Percentiles rank a stretch among this genome's conserved stretches.
Conservation (phyloP, 169 alveolate genomes). For the Cryptosporidium canis region DNA sequence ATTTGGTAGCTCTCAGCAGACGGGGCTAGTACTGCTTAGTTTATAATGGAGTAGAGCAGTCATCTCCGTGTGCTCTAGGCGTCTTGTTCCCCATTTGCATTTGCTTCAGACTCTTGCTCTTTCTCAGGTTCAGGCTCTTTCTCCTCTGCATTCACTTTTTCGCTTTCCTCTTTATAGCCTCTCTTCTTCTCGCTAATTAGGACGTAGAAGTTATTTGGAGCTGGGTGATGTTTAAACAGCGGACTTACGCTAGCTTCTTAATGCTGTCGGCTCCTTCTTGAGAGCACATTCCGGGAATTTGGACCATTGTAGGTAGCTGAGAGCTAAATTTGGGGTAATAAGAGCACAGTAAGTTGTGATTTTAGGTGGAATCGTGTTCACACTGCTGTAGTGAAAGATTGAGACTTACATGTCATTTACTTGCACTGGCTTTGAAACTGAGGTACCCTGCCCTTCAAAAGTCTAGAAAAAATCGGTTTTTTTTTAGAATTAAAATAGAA, state of each 20-base stretch:
- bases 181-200: conserved; percentile 48
- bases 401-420: conserved; percentile 29
- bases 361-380: not conserved
- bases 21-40: too few species aligned
- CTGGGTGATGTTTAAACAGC: not conserved
- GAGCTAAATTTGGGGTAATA: conserved; percentile 1
- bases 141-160: not conserved
- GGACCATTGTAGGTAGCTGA: conserved; percentile 28
- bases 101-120: not conserved
- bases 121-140: not conserved
- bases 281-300: conserved; percentile 68
- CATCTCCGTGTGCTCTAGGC: not conserved
- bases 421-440: conserved; percentile 2
- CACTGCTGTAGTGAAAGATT: not conserved
- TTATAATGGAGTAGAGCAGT: too few species aligned
- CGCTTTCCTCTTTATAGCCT: conserved; percentile 10
- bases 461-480: conserved; percentile 16
- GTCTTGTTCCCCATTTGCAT: not conserved
- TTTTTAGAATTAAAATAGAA: not conserved
- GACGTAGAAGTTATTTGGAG: not conserved
- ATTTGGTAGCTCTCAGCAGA: too few species aligned
- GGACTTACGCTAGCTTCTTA: conserved; percentile 59
- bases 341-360: not conserved
- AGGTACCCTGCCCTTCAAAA: conserved; percentile 60
- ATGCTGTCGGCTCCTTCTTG: conserved; percentile 25